Base-by-base conservation (phyloP, 352 stramenopile species). In the Phytophthora sp. region DNA sequence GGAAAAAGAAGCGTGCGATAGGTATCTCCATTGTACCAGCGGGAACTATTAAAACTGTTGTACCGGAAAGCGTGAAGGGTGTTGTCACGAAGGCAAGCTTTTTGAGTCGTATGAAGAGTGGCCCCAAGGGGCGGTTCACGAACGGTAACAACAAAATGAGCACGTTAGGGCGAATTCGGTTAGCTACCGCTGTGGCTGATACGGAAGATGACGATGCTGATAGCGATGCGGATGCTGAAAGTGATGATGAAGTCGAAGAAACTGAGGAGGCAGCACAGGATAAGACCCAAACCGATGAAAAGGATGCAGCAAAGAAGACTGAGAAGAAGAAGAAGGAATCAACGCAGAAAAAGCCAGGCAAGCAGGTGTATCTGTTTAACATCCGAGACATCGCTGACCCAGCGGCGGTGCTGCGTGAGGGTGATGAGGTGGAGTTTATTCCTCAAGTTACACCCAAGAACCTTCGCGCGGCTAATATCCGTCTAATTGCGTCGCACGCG, bases 381-480 rank as follows among this genome's bases (percentile, higher is more conserved):
- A 72, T 94, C 42, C 82, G 82, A 39, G 85, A 94, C 60, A 67
- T 92, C 23, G 60, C 57, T 2, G 82, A 92, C 54, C 71, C 61
- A 7, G 66, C 53, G 6, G 74, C 77, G 1, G 68, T 94, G 44
- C 52, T 94, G 12, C 85, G 83, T 34, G 78, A 92, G 27, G 85
- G 83, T 1, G 85, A 94, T 39, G 74, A 88, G 45, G 77, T 94
- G 30, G 77, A 87, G 55, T 94, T 92, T 43, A 46, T 84, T 21
- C 62, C 83, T 37, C 69, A 79, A 17, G 55, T 65, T 20, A 71
- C 62, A 4, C 44, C 68, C 0, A 92, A 91, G 58, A 79, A 72
- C 0, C 58, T 76, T 37, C 78, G 76, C 10, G 85, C 85, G 7
- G 71, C 67, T 46, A 75, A 87, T 39, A 77, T 94, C 42, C 72